phyloP scores from a whole-genome alignment of 2,329 filamentous ascomycete genomes.

The Paraphoma sp. region DNA sequence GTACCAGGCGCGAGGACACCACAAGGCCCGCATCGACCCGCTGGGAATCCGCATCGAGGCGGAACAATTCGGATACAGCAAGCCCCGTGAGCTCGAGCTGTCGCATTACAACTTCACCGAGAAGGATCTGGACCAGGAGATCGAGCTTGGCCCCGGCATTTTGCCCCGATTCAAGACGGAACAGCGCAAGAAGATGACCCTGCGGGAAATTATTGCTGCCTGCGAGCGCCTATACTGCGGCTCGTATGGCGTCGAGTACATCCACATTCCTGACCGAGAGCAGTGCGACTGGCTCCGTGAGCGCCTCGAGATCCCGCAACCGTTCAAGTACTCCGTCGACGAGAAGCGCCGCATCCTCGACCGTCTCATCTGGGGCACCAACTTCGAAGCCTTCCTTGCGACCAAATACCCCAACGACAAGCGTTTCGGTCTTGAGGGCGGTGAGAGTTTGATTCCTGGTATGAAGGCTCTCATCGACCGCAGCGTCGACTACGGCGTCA shows the following conservation, averaged over 20 bases:
- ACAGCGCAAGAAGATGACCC: slow-evolving; percentile 90
- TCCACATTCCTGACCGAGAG: slow-evolving; percentile 96
- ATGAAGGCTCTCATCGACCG: slow-evolving; percentile 99
- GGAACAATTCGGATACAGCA: slow-evolving; percentile 82
- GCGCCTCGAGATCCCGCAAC: slow-evolving; percentile 89
- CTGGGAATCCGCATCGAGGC: slow-evolving; percentile 89
- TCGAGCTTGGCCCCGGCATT: slow-evolving; percentile 91
- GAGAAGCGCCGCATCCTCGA: slow-evolving; percentile 98
- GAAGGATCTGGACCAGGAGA: slow-evolving; percentile 91
- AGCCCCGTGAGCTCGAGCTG: slow-evolving; percentile 90
- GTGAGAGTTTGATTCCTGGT: slow-evolving; percentile 93
- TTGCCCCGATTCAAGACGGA: slow-evolving; percentile 91
- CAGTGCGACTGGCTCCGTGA: slow-evolving; percentile 99
- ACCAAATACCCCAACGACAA: slow-evolving; percentile 99
- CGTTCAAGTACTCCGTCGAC: slow-evolving; percentile 97
- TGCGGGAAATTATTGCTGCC: slow-evolving; percentile 89
- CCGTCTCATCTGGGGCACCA: slow-evolving; percentile 97
- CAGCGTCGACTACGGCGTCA: slow-evolving; percentile 97
- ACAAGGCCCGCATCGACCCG: slow-evolving; percentile 97
- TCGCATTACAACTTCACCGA: slow-evolving; percentile 96
- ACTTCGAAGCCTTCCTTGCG: slow-evolving; percentile 92
- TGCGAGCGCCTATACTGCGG: slow-evolving; percentile 98
- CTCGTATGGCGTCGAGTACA: slow-evolving; percentile 97
- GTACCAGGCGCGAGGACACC: slow-evolving; percentile 96
- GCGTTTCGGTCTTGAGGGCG: slow-evolving; percentile 97